These are phyloP conservation scores for Cutaneotrichosporon mucoides DNA, from an alignment of 1,284 basidiomycete genomes.

Conservation along the genomic window DNA sequence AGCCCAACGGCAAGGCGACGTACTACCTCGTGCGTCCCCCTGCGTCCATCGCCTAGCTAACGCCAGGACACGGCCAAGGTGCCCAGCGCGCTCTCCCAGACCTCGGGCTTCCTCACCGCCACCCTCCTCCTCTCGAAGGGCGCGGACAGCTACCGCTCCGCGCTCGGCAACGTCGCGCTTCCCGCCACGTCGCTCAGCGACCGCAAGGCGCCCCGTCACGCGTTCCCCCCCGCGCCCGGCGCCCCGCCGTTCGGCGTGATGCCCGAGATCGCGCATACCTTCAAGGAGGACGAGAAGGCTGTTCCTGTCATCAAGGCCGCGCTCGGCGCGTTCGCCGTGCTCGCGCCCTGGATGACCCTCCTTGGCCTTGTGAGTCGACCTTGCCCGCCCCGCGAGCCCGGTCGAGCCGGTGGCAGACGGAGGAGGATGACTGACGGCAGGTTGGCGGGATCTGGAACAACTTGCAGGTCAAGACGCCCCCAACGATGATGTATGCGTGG, in stretches of 20 bases:
- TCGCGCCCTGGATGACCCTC: constrained; percentile 70
- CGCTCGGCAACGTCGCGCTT: constrained; percentile 59
- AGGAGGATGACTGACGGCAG: constrained; percentile 47
- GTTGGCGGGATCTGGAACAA: constrained; percentile 61
- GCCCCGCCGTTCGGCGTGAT: constrained; percentile 66
- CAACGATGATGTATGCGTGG: constrained; percentile 66
- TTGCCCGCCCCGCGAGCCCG: no score
- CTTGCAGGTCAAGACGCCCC: constrained; percentile 56
- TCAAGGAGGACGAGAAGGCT: constrained; percentile 66
- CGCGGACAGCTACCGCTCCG: constrained; percentile 53
- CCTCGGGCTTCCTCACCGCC: constrained; percentile 31
- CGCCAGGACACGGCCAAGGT: constrained; percentile 40
- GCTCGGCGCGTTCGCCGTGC: constrained; percentile 59
- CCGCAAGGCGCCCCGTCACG: constrained; percentile 58
- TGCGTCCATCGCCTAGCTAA: background rate
- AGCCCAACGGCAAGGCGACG: constrained; percentile 7
- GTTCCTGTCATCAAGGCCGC: constrained; percentile 60
- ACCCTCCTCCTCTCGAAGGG: constrained; percentile 35
- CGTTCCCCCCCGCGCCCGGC: constrained; percentile 60
- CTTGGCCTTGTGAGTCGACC: constrained; percentile 59
- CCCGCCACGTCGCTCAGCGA: constrained; percentile 63
- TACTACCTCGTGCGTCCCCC: background rate
- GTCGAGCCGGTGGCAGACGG: no score
- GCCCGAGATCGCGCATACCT: constrained; percentile 73
- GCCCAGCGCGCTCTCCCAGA: constrained; percentile 28